phyloP scores from a whole-genome alignment of 2,329 filamentous ascomycete genomes.

The Calonectria ilicicola region DNA sequence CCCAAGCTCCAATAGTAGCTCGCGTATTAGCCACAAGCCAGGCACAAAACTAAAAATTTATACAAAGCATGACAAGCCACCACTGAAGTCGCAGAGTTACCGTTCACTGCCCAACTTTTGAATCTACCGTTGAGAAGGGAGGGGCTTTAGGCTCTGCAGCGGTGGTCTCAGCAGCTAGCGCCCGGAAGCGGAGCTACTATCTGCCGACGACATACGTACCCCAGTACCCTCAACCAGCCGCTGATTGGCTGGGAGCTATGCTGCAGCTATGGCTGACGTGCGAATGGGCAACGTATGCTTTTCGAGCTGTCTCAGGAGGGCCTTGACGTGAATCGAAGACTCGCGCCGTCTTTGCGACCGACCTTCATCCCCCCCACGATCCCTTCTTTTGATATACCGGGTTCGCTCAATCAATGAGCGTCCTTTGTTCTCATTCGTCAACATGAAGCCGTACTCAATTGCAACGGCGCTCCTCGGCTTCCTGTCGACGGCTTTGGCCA shows the following conservation, averaged over 20 bases:
- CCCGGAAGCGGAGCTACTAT: constrained; percentile 40
- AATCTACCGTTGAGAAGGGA: neutral
- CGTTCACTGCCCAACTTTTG: neutral
- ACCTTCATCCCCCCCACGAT: constrained; percentile 25
- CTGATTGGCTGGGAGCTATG: constrained; percentile 46
- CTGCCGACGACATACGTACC: constrained; percentile 23
- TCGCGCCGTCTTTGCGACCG: constrained; percentile 29
- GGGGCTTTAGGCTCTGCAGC: neutral
- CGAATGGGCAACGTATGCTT: constrained; percentile 53
- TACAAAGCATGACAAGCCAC: constrained; percentile 3
- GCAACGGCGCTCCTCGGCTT: constrained; percentile 71
- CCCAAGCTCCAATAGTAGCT: constrained; percentile 14
- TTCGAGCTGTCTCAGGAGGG: constrained; percentile 46
- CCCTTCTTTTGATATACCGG: constrained; percentile 32
- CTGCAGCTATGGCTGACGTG: constrained; percentile 43
- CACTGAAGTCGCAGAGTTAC: neutral
- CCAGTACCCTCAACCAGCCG: constrained; percentile 4
- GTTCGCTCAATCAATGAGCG: constrained; percentile 50
- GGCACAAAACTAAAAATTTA: neutral
- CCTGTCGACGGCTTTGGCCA: constrained; percentile 60
- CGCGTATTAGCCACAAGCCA: neutral
- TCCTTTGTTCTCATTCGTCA: constrained; percentile 41
- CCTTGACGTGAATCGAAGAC: constrained; percentile 35
- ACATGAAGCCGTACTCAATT: constrained; percentile 59
- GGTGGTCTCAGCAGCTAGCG: neutral